Conservation (phyloP, 2,329 filamentous ascomycete genomes). For the Macrophomina phaseolina region DNA sequence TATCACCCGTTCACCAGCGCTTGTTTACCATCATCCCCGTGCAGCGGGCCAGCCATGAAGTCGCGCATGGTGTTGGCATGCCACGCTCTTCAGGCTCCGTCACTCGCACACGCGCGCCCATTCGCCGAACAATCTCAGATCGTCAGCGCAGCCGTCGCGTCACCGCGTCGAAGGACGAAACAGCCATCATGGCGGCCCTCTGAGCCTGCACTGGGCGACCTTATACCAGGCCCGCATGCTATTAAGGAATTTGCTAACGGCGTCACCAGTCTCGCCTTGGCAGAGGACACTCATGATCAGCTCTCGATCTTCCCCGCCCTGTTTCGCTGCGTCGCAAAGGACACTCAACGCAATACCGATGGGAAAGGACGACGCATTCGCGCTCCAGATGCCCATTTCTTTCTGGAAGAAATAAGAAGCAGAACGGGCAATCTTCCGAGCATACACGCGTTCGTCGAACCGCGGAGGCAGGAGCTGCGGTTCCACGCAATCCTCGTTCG, state of each 20-base stretch:
- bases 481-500: slow-evolving; percentile 14
- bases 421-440: slow-evolving; percentile 35
- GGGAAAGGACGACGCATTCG: slow-evolving; percentile 32
- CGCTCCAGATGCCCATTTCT: slow-evolving; percentile 33
- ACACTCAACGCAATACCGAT: slow-evolving; percentile 20
- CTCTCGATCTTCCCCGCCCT: background rate
- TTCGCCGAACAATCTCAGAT: too few relatives aligned
- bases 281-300: background rate
- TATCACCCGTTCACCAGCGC: too few relatives aligned
- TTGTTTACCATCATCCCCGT: too few relatives aligned
- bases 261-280: background rate
- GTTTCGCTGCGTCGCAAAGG: background rate
- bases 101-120: too few relatives aligned
- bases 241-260: background rate
- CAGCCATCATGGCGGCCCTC: background rate
- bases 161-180: too few relatives aligned
- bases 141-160: too few relatives aligned
- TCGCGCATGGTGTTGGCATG: too few relatives aligned
- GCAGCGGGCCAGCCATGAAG: too few relatives aligned
- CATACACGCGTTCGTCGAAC: slow-evolving; percentile 35
- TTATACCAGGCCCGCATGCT: slow-evolving; percentile 1
- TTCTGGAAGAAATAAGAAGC: slow-evolving; percentile 36
- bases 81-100: too few relatives aligned
- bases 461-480: slow-evolving; percentile 29
- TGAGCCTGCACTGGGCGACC: background rate